Evolutionary conservation across 306 rosid genomes (phyloP).

Genomic region (Amphicarpaea edgeworthii): DNA sequence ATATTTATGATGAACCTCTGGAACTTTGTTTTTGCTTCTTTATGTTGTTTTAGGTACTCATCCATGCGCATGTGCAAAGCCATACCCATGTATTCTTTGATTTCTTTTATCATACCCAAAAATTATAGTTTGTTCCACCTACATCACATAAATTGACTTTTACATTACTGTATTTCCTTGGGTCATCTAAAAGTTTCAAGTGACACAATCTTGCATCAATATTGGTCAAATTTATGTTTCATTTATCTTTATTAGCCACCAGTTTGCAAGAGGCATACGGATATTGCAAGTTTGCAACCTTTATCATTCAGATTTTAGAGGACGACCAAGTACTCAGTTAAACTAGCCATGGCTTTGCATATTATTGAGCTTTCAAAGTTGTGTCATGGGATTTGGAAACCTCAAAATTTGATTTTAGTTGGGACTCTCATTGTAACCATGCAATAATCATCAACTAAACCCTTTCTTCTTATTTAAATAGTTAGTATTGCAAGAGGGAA

Average conservation of each 20-base stretch:
- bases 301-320: slow-evolving; percentile 34
- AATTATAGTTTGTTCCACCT: neutral
- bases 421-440: slow-evolving; percentile 9
- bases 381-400: slow-evolving; percentile 6
- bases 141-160: slow-evolving; percentile 11
- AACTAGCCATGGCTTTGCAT: slow-evolving; percentile 23
- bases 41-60: neutral
- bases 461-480: neutral
- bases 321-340: neutral
- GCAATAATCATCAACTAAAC: neutral
- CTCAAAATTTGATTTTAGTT: neutral
- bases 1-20: slow-evolving; percentile 1
- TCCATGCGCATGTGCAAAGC: neutral
- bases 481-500: neutral
- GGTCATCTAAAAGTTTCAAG: slow-evolving; percentile 26
- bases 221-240: too few relatives aligned
- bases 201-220: neutral
- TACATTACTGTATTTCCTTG: neutral
- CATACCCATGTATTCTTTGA: slow-evolving; percentile 28
- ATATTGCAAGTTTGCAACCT: slow-evolving; percentile 15
- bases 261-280: slow-evolving; percentile 13
- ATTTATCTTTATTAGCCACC: slow-evolving; percentile 2
- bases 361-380: slow-evolving; percentile 18
- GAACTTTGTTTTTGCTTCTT: neutral
- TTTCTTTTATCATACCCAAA: slow-evolving; percentile 22